A percentile compares a stretch with the other conserved stretches of the same genome.
Evolutionary conservation across 2,329 filamentous ascomycete species (phyloP).

Genomic region (Metarhizium brunneum): DNA sequence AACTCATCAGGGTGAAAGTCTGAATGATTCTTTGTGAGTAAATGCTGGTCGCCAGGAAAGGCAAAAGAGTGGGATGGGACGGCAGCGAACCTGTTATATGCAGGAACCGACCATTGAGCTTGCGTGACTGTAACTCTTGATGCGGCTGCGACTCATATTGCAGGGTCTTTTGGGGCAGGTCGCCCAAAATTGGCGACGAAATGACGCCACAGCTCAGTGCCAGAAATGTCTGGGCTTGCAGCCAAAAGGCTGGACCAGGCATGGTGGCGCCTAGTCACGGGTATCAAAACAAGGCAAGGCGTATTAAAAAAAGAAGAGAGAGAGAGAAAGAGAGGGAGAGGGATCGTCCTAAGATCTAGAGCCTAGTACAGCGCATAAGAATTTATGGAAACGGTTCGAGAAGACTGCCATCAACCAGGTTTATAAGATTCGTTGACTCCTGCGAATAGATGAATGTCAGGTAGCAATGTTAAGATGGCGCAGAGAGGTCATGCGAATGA

Average conservation of each 20-base stretch:
- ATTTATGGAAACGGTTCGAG: too few relatives aligned
- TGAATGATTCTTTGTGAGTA: conserved; percentile 24
- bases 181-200: conserved; percentile 14
- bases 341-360: too few relatives aligned
- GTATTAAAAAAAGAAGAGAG: neutral
- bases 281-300: neutral
- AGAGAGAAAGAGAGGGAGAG: too few relatives aligned
- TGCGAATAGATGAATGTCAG: neutral
- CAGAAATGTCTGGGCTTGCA: conserved; percentile 17
- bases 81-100: conserved; percentile 69
- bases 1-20: conserved; percentile 88
- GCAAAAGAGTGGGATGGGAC: neutral
- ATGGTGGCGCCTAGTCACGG: conserved; percentile 7
- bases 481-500: neutral
- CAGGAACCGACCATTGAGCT: conserved; percentile 66
- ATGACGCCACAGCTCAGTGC: conserved; percentile 13
- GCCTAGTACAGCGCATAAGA: too few relatives aligned
- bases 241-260: conserved; percentile 17
- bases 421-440: neutral
- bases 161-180: conserved; percentile 8
- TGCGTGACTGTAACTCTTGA: conserved; percentile 22
- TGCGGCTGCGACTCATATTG: neutral
- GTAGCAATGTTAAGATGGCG: neutral
- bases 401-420: neutral
- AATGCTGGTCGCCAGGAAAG: neutral